These are phyloP conservation scores for Gaeumannomyces tritici DNA, from an alignment of 2,329 filamentous ascomycete genomes.

Conservation along the genomic window DNA sequence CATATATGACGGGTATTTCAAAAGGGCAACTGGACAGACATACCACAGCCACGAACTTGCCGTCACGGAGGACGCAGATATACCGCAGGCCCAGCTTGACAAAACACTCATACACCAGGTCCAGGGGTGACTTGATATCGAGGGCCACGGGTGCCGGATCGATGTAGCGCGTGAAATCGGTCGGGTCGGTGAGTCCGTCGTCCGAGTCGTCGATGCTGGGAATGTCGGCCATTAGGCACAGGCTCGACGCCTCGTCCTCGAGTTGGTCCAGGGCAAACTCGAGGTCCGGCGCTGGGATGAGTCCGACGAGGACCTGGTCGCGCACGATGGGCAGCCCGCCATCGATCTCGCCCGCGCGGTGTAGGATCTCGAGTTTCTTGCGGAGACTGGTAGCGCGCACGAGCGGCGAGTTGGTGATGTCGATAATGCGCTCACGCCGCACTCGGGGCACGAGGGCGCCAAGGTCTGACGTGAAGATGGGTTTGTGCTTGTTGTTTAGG, in stretches of 20 bases:
- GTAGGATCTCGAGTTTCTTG: slow-evolving; percentile 69
- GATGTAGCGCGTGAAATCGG: slow-evolving; percentile 84
- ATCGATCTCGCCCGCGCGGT: slow-evolving; percentile 81
- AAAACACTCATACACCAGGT: slow-evolving; percentile 93
- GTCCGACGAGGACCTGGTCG: slow-evolving; percentile 68
- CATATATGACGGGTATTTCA: neutral
- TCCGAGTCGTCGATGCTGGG: slow-evolving; percentile 55
- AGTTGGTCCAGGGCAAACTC: slow-evolving; percentile 87
- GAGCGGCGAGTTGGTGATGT: slow-evolving; percentile 74
- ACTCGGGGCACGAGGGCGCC: slow-evolving; percentile 75
- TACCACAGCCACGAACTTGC: slow-evolving; percentile 81
- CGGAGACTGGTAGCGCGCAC: slow-evolving; percentile 70
- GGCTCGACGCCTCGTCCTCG: slow-evolving; percentile 58
- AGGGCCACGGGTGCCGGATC: slow-evolving; percentile 84
- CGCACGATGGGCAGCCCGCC: slow-evolving; percentile 83
- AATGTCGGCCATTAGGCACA: slow-evolving; percentile 75
- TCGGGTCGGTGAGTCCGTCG: slow-evolving; percentile 49
- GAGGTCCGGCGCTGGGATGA: slow-evolving; percentile 89
- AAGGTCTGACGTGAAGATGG: slow-evolving; percentile 79
- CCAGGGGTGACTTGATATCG: slow-evolving; percentile 84
- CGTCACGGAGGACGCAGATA: slow-evolving; percentile 79
- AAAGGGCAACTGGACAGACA: slow-evolving; percentile 22
- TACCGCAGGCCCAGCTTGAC: slow-evolving; percentile 88
- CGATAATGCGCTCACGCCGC: slow-evolving; percentile 70
- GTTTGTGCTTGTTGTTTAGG: slow-evolving; percentile 92